These are phyloP conservation scores for Bruguiera gymnorhiza DNA, from an alignment of 345 rosid genomes.

Conservation along the genomic window DNA sequence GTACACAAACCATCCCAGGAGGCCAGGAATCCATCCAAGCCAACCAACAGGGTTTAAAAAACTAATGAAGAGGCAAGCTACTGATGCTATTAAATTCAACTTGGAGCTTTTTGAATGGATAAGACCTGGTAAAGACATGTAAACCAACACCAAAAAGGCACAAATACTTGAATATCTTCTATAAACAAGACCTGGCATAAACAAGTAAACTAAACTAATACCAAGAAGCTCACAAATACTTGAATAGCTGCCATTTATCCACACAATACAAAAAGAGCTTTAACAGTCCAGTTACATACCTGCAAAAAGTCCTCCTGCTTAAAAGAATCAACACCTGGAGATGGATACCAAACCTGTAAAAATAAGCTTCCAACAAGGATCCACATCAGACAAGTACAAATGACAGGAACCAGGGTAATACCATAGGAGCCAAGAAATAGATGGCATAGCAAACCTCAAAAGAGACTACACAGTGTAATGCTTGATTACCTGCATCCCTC, in stretches of 20 bases:
- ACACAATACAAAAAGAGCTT: background rate
- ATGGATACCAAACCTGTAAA: conserved; percentile 99
- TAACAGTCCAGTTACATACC: conserved; percentile 38
- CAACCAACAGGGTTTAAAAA: background rate
- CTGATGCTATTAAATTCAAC: background rate
- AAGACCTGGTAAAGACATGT: background rate
- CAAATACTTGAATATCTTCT: too few species aligned
- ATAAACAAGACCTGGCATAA: too few species aligned
- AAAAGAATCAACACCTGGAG: conserved; percentile 80
- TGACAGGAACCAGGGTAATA: conserved; percentile 1
- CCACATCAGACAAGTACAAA: conserved; percentile 42
- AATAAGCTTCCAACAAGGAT: conserved; percentile 44
- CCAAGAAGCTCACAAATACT: background rate
- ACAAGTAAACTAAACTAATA: background rate
- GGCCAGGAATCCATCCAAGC: background rate
- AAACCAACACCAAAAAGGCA: too few species aligned
- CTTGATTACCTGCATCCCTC: conserved; percentile 94
- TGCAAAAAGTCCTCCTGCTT: conserved; percentile 97
- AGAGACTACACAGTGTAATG: conserved; percentile 8
- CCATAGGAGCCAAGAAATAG: background rate
- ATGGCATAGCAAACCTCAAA: conserved; percentile 1
- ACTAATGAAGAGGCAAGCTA: background rate
- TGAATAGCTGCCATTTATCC: background rate
- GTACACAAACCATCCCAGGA: background rate
- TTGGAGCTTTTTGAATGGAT: background rate